Conservation (phyloP, 805 yeast genomes). For the Wickerhamomyces kurtzmanii region DNA sequence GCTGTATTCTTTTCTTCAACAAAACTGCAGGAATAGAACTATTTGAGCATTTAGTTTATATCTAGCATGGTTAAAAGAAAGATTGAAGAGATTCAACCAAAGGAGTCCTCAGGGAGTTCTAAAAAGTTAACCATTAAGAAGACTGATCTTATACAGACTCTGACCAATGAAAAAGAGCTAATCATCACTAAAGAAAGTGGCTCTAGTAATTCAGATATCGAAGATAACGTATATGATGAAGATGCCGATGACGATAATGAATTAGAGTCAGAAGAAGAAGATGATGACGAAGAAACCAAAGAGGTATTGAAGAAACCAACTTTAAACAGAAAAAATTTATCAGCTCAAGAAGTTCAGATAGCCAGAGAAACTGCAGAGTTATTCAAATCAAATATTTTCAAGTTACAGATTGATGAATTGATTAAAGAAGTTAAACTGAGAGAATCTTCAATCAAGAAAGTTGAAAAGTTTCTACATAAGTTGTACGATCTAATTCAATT, state of each 20-base stretch:
- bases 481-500: slow-evolving; percentile 58
- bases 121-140: too few relatives aligned
- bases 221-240: slow-evolving; percentile 8
- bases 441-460: slow-evolving; percentile 51
- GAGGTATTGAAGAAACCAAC: slow-evolving; percentile 5
- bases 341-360: slow-evolving; percentile 79
- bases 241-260: slow-evolving; percentile 16
- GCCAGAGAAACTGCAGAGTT: slow-evolving; percentile 92
- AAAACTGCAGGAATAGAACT: too few relatives aligned
- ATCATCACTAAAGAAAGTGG: slow-evolving; percentile 5
- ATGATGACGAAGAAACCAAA: slow-evolving; percentile 9
- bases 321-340: slow-evolving; percentile 22
- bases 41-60: too few relatives aligned
- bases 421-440: slow-evolving; percentile 71
- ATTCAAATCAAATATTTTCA: slow-evolving; percentile 92
- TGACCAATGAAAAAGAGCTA: slow-evolving; percentile 4
- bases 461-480: slow-evolving; percentile 70
- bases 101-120: too few relatives aligned
- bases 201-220: slow-evolving; percentile 5
- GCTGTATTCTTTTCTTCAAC: too few relatives aligned
- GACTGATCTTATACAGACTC: slow-evolving; percentile 9
- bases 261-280: slow-evolving; percentile 19
- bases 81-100: too few relatives aligned
- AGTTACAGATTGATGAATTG: slow-evolving; percentile 87
- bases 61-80: too few relatives aligned